Evolutionary conservation across 306 rosid genomes (phyloP).

Genomic region (Prunus mume): DNA sequence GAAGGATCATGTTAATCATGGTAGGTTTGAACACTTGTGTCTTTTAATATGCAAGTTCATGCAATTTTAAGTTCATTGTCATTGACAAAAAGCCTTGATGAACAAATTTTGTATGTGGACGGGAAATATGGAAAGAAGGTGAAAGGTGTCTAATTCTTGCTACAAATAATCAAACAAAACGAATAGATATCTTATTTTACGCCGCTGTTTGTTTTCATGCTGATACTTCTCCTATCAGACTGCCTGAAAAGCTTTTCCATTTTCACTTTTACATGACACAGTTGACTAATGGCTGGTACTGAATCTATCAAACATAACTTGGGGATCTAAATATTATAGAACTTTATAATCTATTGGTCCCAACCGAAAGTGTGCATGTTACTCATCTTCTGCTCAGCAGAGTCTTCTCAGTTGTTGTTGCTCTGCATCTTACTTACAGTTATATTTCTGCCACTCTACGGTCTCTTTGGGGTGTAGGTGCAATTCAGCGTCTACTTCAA

Average conservation of each 20-base stretch:
- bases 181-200: background rate
- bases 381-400: background rate
- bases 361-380: background rate
- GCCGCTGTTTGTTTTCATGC: background rate
- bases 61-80: background rate
- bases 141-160: background rate
- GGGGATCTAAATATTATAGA: background rate
- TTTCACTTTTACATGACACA: background rate
- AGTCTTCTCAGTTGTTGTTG: slow-evolving; percentile 3
- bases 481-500: slow-evolving; percentile 69
- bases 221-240: background rate
- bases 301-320: background rate
- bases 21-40: slow-evolving; percentile 33
- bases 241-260: background rate
- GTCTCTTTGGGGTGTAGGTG: slow-evolving; percentile 60
- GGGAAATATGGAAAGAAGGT: background rate
- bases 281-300: background rate
- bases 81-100: background rate
- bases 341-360: background rate
- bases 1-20: slow-evolving; percentile 78
- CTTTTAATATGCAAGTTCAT: background rate
- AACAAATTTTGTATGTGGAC: background rate
- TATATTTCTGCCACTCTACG: slow-evolving; percentile 27
- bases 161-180: background rate
- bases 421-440: slow-evolving; percentile 5